These are phyloP conservation scores for Aspergillus bridgeri DNA, from an alignment of 495 filamentous ascomycete species.

Conservation along the genomic window DNA sequence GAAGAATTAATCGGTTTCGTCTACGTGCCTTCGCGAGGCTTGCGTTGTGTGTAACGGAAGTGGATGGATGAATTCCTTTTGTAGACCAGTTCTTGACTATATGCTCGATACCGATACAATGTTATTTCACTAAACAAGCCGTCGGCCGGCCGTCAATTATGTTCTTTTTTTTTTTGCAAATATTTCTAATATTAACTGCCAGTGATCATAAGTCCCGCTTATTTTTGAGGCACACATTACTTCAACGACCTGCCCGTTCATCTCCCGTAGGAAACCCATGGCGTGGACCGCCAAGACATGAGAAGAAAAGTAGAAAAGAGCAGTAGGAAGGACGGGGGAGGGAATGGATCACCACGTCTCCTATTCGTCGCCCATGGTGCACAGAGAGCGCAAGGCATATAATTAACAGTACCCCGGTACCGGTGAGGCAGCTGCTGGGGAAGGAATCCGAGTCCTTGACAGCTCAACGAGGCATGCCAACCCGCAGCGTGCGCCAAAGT, in stretches of 20 bases:
- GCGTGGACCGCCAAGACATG: neutral
- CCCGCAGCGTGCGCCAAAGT: neutral
- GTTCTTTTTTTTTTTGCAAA: conserved; percentile 15
- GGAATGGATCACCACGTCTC: conserved; percentile 6
- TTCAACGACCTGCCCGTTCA: neutral
- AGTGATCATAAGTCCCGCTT: conserved; percentile 26
- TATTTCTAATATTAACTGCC: conserved; percentile 16
- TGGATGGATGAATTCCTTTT: too few species aligned
- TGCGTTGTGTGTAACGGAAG: neutral
- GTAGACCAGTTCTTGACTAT: too few species aligned
- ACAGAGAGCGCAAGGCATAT: neutral
- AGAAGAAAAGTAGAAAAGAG: conserved; percentile 3
- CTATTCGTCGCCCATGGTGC: conserved; percentile 8
- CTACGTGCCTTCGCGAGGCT: neutral
- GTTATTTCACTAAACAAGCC: neutral
- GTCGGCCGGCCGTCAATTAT: conserved; percentile 21
- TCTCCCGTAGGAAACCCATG: neutral
- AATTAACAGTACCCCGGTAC: neutral
- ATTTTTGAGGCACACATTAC: conserved; percentile 21
- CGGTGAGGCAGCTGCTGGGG: neutral
- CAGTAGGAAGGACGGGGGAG: neutral
- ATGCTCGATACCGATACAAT: neutral
- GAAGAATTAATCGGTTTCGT: neutral
- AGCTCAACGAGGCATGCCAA: neutral
- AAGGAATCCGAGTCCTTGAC: neutral